phyloP scores from a whole-genome alignment of 169 alveolate genomes.

The Theileria annulata region DNA sequence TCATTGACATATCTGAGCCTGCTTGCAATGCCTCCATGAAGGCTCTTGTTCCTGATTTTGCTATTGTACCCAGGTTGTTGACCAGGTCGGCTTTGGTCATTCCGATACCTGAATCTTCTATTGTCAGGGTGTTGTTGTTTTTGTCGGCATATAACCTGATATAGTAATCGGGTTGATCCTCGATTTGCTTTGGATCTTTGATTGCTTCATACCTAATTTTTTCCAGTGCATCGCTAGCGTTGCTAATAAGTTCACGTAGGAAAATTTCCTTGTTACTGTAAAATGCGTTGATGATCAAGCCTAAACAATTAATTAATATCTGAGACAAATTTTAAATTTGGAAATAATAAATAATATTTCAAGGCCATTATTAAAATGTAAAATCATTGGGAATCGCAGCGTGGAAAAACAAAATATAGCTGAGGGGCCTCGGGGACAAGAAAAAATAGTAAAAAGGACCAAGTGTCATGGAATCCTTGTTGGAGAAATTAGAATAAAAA shows the following conservation, averaged over 20 bases:
- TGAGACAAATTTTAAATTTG: neutral
- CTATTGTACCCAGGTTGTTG: conserved; percentile 97
- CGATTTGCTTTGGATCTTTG: conserved; percentile 93
- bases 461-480: neutral
- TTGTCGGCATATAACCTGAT: conserved; percentile 97
- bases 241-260: conserved; percentile 98
- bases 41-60: conserved; percentile 98
- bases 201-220: conserved; percentile 96
- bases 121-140: conserved; percentile 92
- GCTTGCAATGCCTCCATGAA: conserved; percentile 97
- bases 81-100: conserved; percentile 97
- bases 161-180: conserved; percentile 89
- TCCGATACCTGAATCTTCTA: conserved; percentile 99
- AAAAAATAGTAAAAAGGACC: too few relatives aligned
- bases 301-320: conserved; percentile 14
- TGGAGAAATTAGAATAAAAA: neutral
- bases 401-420: neutral
- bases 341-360: neutral
- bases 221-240: conserved; percentile 99
- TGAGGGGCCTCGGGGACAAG: neutral
- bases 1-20: conserved; percentile 98
- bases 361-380: neutral
- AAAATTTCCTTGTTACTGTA: conserved; percentile 99
- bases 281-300: conserved; percentile 97
- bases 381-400: neutral